Conservation (phyloP, 1,139 yeast species). For the Kazachstania sp. region DNA sequence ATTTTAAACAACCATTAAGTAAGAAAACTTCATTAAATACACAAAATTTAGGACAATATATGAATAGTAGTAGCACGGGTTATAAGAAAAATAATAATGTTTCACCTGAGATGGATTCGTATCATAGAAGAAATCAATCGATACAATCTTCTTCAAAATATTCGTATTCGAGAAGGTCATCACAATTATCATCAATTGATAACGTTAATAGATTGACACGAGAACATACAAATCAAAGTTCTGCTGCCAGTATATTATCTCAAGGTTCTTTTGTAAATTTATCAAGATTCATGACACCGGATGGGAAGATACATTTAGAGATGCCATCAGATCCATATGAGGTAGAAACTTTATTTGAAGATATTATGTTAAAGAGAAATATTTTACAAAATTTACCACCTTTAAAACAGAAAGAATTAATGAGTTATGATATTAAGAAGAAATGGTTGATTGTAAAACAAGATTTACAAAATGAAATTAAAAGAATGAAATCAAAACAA, state of each 20-base stretch:
- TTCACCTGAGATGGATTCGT: conserved; percentile 1
- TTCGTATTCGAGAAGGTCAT: conserved; percentile 26
- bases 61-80: too few species aligned
- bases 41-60: conserved; percentile 25
- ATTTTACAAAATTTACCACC: conserved; percentile 64
- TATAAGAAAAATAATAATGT: conserved; percentile 3
- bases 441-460: conserved; percentile 92
- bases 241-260: conserved; percentile 26
- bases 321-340: conserved; percentile 53
- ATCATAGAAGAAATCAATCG: conserved; percentile 18
- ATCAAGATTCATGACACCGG: conserved; percentile 23
- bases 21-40: conserved; percentile 24
- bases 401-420: conserved; percentile 71
- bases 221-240: conserved; percentile 22
- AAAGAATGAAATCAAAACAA: conserved; percentile 41
- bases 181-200: conserved; percentile 10
- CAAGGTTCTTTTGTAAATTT: conserved; percentile 21
- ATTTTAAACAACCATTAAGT: conserved; percentile 19
- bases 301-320: conserved; percentile 35
- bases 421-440: conserved; percentile 63
- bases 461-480: conserved; percentile 70
- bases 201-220: conserved; percentile 12
- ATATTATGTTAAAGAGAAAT: conserved; percentile 74
- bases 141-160: conserved; percentile 24
- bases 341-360: conserved; percentile 57